phyloP scores from a whole-genome alignment of 495 filamentous ascomycete genomes.

The Xylaria acuta region DNA sequence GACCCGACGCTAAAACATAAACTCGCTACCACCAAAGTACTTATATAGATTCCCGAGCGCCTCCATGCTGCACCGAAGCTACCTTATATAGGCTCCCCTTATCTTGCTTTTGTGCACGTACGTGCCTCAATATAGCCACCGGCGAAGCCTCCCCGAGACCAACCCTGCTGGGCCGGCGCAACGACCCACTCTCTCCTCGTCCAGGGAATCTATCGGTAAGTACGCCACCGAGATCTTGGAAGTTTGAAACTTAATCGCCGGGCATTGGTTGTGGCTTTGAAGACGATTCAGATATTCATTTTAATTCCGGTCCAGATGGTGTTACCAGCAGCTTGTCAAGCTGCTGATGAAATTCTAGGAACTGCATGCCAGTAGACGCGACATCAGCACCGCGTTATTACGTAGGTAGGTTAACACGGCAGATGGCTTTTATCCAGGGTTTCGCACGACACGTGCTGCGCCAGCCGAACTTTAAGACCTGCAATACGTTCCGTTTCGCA shows the following conservation, averaged over 20 bases:
- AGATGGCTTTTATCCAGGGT: too few species aligned
- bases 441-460: too few species aligned
- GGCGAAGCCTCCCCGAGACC: conserved; percentile 3
- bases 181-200: neutral
- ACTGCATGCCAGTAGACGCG: too few species aligned
- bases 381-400: too few species aligned
- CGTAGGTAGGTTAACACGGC: too few species aligned
- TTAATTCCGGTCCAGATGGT: neutral
- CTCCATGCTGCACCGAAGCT: too few species aligned
- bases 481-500: neutral
- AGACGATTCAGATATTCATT: neutral
- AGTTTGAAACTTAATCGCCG: neutral
- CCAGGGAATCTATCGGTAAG: neutral
- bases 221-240: neutral
- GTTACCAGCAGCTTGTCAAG: neutral
- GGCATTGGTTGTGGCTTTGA: neutral
- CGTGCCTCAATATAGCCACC: neutral
- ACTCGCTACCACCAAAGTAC: neutral
- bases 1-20: neutral
- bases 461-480: neutral
- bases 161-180: conserved; percentile 11
- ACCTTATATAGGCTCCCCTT: neutral
- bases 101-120: neutral
- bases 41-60: neutral
- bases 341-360: neutral